Base-by-base conservation (phyloP, 2,329 filamentous ascomycete genomes). In the Hyphodiscus sp. region DNA sequence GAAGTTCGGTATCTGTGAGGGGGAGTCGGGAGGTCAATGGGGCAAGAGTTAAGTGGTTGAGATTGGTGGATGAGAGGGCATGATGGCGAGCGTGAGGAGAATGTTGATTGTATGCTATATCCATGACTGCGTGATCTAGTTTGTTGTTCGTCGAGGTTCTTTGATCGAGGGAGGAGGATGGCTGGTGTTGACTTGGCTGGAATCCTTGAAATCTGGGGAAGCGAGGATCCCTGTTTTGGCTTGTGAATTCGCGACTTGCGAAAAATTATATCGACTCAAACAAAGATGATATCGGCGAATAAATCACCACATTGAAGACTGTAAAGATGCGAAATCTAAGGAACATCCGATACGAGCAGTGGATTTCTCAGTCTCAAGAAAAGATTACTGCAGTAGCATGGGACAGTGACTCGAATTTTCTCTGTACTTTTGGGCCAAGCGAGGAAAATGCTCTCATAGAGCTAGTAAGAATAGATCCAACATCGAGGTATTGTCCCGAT, bases 381-480 rank as follows among this genome's bases (percentile, higher is more conserved):
- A 73, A 85, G 53, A 76, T 79, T 58, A 86, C 89, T 50, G 86
- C 90, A 29, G 82, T 85, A 53, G 87, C 90, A 65, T 97, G 92
- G 92, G 91, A 97, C 73, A 83, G 81, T 59, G 87, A 94, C 70
- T 82, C 88, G 56, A 72, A 5, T 38, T 38, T 94, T 50, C 78
- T 99, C 63, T 91, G 87, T 73, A 85, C 89, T 50, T 86, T 92
- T 75, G 92, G 94, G 8, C 94, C 92, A 58, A 85, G 83, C 2
- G 75, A 81, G 67, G 75, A 79, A 62, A 83, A 82, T 68, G 76
- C 85, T 53, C 76, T 83, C 50, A 87, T 99, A 63, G 86, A 92
- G 69, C 77, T 97, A 55, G 68, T 80, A 46, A 76, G 81, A 58
- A 65, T 84, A 46, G 68, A 71, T 44, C 75, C 75, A 55, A 71